phyloP scores from a whole-genome alignment of 176 grass and related monocot genomes.

The Avena atlantica region DNA sequence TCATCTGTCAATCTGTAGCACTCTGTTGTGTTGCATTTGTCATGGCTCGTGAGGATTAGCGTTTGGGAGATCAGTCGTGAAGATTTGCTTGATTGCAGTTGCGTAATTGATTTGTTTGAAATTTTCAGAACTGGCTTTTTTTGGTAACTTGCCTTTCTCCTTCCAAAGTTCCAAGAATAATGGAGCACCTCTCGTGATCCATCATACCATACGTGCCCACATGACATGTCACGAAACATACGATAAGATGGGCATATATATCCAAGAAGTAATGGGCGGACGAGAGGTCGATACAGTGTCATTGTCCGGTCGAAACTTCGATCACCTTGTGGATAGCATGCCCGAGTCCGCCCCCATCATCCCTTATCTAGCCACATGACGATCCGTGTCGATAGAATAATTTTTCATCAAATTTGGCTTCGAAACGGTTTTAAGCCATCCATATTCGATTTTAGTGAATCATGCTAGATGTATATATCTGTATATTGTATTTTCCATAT shows the following conservation, averaged over 20 bases:
- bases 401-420: too few species aligned
- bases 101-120: background rate
- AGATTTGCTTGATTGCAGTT: background rate
- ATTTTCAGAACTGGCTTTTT: too few species aligned
- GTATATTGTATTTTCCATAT: too few species aligned
- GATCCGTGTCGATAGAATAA: background rate
- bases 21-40: background rate
- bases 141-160: too few species aligned
- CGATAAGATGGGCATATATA: background rate
- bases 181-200: background rate
- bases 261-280: background rate
- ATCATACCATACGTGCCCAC: background rate
- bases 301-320: background rate
- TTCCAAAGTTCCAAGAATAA: too few species aligned
- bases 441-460: too few species aligned
- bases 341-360: background rate
- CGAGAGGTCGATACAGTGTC: background rate
- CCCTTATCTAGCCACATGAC: background rate
- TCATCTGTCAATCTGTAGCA: background rate
- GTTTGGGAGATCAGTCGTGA: slow-evolving; percentile 6
- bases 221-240: background rate
- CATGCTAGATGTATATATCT: too few species aligned
- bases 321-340: too few species aligned
- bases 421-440: too few species aligned
- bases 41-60: background rate